Conservation (phyloP, 345 rosid genomes). For the Odontarrhena argentea region DNA sequence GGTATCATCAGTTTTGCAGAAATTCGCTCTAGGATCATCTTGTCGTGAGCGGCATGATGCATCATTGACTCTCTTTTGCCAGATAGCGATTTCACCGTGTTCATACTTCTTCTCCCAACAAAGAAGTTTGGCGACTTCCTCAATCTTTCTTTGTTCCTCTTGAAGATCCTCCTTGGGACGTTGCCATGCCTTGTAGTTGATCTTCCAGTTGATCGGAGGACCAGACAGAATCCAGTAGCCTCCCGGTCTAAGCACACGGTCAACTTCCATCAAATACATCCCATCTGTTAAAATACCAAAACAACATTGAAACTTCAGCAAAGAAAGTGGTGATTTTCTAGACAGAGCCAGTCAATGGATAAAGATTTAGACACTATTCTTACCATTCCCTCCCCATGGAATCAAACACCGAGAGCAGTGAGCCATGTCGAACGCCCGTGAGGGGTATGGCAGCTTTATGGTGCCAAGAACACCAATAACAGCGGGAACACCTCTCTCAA, state of each 20-base stretch:
- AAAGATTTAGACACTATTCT: slow-evolving; percentile 27
- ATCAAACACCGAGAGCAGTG: slow-evolving; percentile 98
- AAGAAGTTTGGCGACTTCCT: slow-evolving; percentile 79
- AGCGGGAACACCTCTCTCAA: slow-evolving; percentile 99
- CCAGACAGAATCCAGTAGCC: slow-evolving; percentile 98
- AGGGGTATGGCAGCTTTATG: slow-evolving; percentile 86
- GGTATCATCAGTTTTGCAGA: slow-evolving; percentile 71
- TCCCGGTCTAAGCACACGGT: slow-evolving; percentile 96
- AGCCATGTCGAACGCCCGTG: slow-evolving; percentile 96
- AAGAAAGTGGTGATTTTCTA: background rate
- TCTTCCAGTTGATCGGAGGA: slow-evolving; percentile 96
- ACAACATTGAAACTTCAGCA: background rate
- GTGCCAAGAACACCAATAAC: slow-evolving; percentile 98
- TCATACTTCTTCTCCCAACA: slow-evolving; percentile 97
- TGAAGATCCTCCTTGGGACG: slow-evolving; percentile 91
- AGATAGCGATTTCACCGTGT: slow-evolving; percentile 89
- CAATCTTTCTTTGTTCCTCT: slow-evolving; percentile 87
- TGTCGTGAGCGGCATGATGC: slow-evolving; percentile 58
- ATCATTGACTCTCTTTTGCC: slow-evolving; percentile 81
- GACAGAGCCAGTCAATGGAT: background rate
- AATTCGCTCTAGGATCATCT: slow-evolving; percentile 64
- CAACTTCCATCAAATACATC: slow-evolving; percentile 90
- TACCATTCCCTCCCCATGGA: slow-evolving; percentile 96
- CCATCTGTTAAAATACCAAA: slow-evolving; percentile 63
- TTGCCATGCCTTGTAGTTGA: slow-evolving; percentile 87